Percentiles rank a stretch among this genome's conserved stretches.
Conservation (phyloP, 768 basidiomycete genomes). For the Lactifluus echinatus region DNA sequence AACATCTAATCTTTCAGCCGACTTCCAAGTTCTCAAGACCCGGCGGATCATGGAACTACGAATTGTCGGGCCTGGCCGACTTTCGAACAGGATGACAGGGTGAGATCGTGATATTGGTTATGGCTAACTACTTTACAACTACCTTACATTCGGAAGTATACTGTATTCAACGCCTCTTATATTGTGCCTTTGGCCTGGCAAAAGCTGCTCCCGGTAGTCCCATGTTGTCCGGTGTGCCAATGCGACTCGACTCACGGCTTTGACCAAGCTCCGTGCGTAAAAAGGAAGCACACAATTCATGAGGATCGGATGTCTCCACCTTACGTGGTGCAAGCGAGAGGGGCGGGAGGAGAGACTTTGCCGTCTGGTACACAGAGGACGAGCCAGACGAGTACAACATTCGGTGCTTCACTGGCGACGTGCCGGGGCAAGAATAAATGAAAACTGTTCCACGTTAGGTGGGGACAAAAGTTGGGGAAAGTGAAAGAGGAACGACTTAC, state of each 20-base stretch:
- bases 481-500: slow-evolving; percentile 32
- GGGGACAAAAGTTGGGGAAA: background rate
- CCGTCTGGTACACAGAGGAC: slow-evolving; percentile 44
- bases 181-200: slow-evolving; percentile 62
- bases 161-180: slow-evolving; percentile 38
- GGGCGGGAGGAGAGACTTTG: slow-evolving; percentile 42
- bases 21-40: background rate
- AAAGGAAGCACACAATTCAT: slow-evolving; percentile 57
- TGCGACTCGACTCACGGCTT: slow-evolving; percentile 13
- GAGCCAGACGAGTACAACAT: slow-evolving; percentile 85
- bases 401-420: slow-evolving; percentile 72
- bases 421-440: slow-evolving; percentile 84
- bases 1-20: no score
- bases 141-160: background rate
- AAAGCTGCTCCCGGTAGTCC: slow-evolving; percentile 42
- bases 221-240: slow-evolving; percentile 19
- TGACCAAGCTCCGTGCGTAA: slow-evolving; percentile 51
- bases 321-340: slow-evolving; percentile 44
- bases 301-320: slow-evolving; percentile 77
- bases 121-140: background rate
- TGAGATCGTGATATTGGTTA: no score
- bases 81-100: background rate
- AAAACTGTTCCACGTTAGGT: slow-evolving; percentile 45
- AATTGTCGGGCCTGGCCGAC: background rate
- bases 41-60: background rate